A percentile compares a stretch with the other conserved stretches of the same genome.
Conservation (phyloP, 306 rosid genomes). For the Corylus avellana region DNA sequence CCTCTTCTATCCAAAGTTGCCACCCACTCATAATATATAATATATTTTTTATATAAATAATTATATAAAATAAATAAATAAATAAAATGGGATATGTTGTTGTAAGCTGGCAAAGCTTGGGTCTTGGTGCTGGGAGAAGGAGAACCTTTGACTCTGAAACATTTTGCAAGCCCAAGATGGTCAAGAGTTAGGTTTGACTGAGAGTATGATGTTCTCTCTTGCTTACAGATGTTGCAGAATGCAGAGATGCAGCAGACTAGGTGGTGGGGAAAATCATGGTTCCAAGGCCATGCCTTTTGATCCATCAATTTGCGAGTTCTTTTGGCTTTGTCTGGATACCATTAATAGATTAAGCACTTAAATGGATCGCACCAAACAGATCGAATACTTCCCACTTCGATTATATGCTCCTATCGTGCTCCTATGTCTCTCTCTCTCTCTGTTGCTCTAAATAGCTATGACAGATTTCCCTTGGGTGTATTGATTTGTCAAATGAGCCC, state of each 20-base stretch:
- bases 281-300: constrained; percentile 43
- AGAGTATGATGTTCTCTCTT: constrained; percentile 26
- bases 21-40: constrained; percentile 52
- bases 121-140: constrained; percentile 45
- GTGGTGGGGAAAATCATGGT: constrained; percentile 70
- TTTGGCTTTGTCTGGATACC: too few relatives aligned
- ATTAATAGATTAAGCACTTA: too few relatives aligned
- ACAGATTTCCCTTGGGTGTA: too few relatives aligned
- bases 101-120: constrained; percentile 38
- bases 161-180: constrained; percentile 63
- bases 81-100: too few relatives aligned
- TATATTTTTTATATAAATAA: neutral
- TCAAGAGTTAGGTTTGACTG: constrained; percentile 62
- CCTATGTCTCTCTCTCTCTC: too few relatives aligned
- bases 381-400: too few relatives aligned
- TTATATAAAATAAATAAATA: neutral
- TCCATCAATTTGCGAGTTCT: constrained; percentile 29
- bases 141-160: constrained; percentile 61
- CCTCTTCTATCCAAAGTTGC: constrained; percentile 60
- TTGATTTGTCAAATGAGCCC: too few relatives aligned
- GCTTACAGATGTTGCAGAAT: constrained; percentile 42
- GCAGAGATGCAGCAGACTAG: constrained; percentile 34
- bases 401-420: too few relatives aligned
- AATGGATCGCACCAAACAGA: too few relatives aligned
- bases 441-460: too few relatives aligned